phyloP scores from a whole-genome alignment of 345 rosid species.

The Salix udensis region DNA sequence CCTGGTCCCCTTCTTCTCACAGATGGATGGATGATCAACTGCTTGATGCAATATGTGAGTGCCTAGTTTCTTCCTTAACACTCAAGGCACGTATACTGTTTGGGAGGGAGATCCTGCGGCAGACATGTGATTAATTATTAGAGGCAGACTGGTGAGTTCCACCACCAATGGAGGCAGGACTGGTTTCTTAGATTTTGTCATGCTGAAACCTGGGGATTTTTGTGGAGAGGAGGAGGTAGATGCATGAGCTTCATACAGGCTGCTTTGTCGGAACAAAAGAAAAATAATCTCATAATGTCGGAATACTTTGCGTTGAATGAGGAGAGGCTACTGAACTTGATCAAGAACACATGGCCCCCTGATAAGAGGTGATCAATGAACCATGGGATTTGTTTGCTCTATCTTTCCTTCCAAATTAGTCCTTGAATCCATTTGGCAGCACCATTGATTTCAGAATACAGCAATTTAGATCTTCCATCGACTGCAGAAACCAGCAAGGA shows the following conservation, averaged over 20 bases:
- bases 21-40: constrained; percentile 66
- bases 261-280: constrained; percentile 50
- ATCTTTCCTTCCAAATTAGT: not conserved
- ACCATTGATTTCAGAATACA: not conserved
- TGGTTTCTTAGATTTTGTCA: constrained; percentile 56
- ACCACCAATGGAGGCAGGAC: constrained; percentile 66
- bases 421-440: not conserved
- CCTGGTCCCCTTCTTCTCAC: constrained; percentile 62
- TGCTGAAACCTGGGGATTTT: constrained; percentile 55
- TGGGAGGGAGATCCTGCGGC: constrained; percentile 64
- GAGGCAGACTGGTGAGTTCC: constrained; percentile 57
- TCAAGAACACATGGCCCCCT: constrained; percentile 19
- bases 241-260: constrained; percentile 70
- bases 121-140: constrained; percentile 55
- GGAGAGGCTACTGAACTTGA: constrained; percentile 22
- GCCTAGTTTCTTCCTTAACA: constrained; percentile 50
- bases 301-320: constrained; percentile 35
- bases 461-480: too few relatives aligned
- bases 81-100: constrained; percentile 56
- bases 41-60: constrained; percentile 68
- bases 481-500: not conserved
- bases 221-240: constrained; percentile 72
- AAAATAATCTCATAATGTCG: constrained; percentile 34
- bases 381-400: not conserved
- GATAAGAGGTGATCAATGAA: not conserved